These are phyloP conservation scores for Clonostachys sp. DNA, from an alignment of 2,329 filamentous ascomycete species.

Conservation along the genomic window DNA sequence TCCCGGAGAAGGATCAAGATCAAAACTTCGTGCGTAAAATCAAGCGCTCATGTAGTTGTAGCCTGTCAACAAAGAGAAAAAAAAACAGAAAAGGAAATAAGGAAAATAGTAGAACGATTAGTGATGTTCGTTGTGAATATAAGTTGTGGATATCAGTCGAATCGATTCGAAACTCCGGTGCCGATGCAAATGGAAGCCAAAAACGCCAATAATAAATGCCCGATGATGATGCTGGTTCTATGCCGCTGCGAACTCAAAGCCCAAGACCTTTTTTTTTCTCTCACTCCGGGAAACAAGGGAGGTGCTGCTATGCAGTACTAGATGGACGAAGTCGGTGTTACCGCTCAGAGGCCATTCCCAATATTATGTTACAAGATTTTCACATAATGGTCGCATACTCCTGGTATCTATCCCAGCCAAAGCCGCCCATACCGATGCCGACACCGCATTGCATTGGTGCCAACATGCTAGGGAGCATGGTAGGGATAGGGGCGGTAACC, in stretches of 20 bases:
- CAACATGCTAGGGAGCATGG: slow-evolving; percentile 81
- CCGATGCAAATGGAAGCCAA: slow-evolving; percentile 26
- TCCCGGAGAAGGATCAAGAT: slow-evolving; percentile 30
- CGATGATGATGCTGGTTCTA: slow-evolving; percentile 24
- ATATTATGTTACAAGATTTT: slow-evolving; percentile 51
- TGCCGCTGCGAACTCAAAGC: slow-evolving; percentile 26
- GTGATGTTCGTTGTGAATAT: slow-evolving; percentile 14
- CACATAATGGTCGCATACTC: slow-evolving; percentile 87
- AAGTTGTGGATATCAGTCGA: slow-evolving; percentile 26
- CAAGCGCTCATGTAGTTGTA: slow-evolving; percentile 41
- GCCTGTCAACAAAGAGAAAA: slow-evolving; percentile 22
- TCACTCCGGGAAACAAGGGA: slow-evolving; percentile 24
- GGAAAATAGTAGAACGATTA: slow-evolving; percentile 15
- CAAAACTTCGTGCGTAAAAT: slow-evolving; percentile 19
- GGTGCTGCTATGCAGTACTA: slow-evolving; percentile 23
- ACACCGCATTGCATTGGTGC: slow-evolving; percentile 75
- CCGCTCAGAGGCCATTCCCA: slow-evolving; percentile 40
- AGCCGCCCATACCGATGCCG: slow-evolving; percentile 65
- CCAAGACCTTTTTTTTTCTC: slow-evolving; percentile 16
- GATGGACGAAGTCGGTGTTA: slow-evolving; percentile 23
- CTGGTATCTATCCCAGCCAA: slow-evolving; percentile 83
- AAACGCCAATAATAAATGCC: slow-evolving; percentile 34
- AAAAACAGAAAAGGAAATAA: slow-evolving; percentile 24
- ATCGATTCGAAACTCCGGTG: slow-evolving; percentile 29
- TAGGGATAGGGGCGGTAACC: slow-evolving; percentile 67